These are phyloP conservation scores for Lasiodiplodia citricola DNA, from an alignment of 2,329 filamentous ascomycete genomes.

Conservation along the genomic window DNA sequence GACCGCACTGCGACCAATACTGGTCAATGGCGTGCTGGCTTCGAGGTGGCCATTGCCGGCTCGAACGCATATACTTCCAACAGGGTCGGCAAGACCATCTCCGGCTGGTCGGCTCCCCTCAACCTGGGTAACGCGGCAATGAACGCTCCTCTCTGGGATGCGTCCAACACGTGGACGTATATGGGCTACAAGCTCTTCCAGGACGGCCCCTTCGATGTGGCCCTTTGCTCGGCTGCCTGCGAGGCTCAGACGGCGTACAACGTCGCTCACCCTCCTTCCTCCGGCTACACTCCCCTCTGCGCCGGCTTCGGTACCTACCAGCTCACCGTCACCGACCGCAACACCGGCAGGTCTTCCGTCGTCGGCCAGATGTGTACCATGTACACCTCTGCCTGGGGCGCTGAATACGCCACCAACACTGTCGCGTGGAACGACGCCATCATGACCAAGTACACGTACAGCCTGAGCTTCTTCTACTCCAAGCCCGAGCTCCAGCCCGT, in stretches of 20 bases:
- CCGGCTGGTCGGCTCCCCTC: conserved; percentile 28
- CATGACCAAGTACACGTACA: conserved; percentile 3
- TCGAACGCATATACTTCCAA: conserved; percentile 30
- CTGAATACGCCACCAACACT: neutral
- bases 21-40: conserved; percentile 33
- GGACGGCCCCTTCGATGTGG: conserved; percentile 35
- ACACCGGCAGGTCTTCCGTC: neutral
- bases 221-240: conserved; percentile 39
- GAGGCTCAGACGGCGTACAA: conserved; percentile 19
- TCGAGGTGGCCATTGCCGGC: conserved; percentile 30
- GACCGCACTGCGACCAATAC: conserved; percentile 31
- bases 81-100: neutral
- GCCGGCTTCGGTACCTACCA: conserved; percentile 43
- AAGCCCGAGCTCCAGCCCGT: neutral
- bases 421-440: neutral
- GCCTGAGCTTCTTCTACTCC: conserved; percentile 8
- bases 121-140: conserved; percentile 35
- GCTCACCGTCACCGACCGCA: conserved; percentile 33
- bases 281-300: conserved; percentile 30
- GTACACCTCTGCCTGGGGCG: conserved; percentile 5
- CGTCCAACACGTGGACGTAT: conserved; percentile 31
- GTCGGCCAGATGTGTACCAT: conserved; percentile 33
- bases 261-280: neutral
- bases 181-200: conserved; percentile 37
- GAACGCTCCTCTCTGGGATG: conserved; percentile 32